Percentiles rank a stretch among this genome's conserved stretches.
These are phyloP conservation scores for Megacollybia platyphylla DNA, from an alignment of 1,284 basidiomycete species.

Conservation along the genomic window DNA sequence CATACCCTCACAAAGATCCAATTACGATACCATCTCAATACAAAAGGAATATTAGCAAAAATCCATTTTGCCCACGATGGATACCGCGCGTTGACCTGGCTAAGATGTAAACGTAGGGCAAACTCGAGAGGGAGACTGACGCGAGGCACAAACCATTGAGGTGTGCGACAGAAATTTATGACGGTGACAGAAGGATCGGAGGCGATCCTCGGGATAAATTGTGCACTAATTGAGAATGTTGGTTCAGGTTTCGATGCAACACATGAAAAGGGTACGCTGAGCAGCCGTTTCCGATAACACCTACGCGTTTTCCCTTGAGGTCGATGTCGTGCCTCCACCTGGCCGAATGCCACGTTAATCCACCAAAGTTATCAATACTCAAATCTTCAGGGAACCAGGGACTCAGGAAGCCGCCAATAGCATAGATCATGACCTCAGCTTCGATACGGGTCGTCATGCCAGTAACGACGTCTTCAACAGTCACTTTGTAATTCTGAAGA, in stretches of 20 bases:
- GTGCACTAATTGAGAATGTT: constrained; percentile 24
- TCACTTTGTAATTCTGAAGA: constrained; percentile 23
- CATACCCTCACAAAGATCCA: constrained; percentile 30
- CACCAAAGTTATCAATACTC: constrained; percentile 34
- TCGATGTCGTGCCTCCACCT: constrained; percentile 43
- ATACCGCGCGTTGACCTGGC: constrained; percentile 27
- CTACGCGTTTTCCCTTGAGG: constrained; percentile 39
- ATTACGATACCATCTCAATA: constrained; percentile 32
- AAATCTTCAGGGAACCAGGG: constrained; percentile 33
- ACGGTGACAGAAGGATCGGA: constrained; percentile 33
- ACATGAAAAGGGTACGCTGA: constrained; percentile 28
- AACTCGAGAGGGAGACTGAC: constrained; percentile 16
- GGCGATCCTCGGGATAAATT: constrained; percentile 38
- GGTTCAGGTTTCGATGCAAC: neutral
- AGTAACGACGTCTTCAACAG: constrained; percentile 20
- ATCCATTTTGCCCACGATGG: constrained; percentile 28
- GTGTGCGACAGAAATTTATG: constrained; percentile 39
- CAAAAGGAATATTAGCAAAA: constrained; percentile 33
- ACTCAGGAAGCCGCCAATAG: constrained; percentile 29
- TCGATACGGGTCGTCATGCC: constrained; percentile 16
- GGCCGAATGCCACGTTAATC: constrained; percentile 40
- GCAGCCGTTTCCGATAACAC: constrained; percentile 55
- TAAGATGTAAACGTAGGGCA: neutral
- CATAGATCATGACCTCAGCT: constrained; percentile 29
- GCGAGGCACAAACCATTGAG: constrained; percentile 33